phyloP scores from a whole-genome alignment of 2,329 filamentous ascomycete genomes.

The Tolypocladium ovalisporum region DNA sequence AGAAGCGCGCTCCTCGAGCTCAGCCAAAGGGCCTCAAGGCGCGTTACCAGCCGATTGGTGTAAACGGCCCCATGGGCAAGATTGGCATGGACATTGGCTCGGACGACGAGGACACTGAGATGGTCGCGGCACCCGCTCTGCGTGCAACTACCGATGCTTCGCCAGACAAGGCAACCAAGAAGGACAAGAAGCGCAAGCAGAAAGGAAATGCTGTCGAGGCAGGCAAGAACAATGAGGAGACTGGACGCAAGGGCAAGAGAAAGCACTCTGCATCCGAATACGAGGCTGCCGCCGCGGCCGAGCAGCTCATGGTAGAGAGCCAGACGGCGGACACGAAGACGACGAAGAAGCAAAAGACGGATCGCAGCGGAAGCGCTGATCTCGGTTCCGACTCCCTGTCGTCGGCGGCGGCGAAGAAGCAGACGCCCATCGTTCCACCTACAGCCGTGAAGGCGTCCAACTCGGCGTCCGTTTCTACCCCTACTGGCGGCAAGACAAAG shows the following conservation, averaged over 20 bases:
- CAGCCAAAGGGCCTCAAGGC: constrained; percentile 59
- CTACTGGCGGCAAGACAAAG: constrained; percentile 8
- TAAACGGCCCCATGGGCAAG: constrained; percentile 21
- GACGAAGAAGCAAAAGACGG: constrained; percentile 27
- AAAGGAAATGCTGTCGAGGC: not conserved
- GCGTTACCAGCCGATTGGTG: constrained; percentile 57
- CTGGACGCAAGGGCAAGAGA: constrained; percentile 22
- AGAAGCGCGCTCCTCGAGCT: constrained; percentile 42
- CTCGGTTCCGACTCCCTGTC: constrained; percentile 19
- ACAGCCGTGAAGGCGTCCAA: constrained; percentile 12
- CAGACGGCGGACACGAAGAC: constrained; percentile 27
- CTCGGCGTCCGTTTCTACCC: constrained; percentile 10
- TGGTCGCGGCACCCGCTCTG: constrained; percentile 26
- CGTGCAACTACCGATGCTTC: constrained; percentile 8
- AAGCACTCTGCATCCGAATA: constrained; percentile 26
- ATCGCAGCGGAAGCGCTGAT: constrained; percentile 20
- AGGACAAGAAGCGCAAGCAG: constrained; percentile 12
- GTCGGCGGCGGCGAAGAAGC: constrained; percentile 14
- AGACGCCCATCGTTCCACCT: constrained; percentile 22
- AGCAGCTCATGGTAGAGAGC: constrained; percentile 23
- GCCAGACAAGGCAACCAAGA: constrained; percentile 18
- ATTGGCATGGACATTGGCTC: constrained; percentile 27
- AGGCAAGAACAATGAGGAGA: constrained; percentile 5
- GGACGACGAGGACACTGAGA: constrained; percentile 32
- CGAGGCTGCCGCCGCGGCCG: constrained; percentile 21